Base-by-base conservation (phyloP, 805 yeast genomes). In the Metschnikowia drakensbergensis region DNA sequence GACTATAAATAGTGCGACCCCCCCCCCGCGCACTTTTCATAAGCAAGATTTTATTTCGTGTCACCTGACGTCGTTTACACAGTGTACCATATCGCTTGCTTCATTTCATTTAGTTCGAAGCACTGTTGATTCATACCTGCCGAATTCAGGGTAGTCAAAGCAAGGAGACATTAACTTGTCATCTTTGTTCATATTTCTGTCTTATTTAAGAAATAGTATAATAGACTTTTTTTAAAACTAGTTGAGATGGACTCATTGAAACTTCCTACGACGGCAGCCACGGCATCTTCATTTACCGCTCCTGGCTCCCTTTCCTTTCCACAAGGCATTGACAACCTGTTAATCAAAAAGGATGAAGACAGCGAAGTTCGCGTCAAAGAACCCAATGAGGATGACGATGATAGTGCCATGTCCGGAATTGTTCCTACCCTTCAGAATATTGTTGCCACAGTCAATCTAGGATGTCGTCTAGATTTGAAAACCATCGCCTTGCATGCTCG, bases 401-500 rank as follows among this genome's bases (percentile, higher is more conserved):
- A 82, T 52, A 84, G 84, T 27, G 84, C 92, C 1, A 84, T 95
- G 2, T 88, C 97, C 0, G 99, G 99, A 37, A 92, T 94, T 47
- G 96, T 94, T 6, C 99, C 99, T 40, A 92, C 98, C 0, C 71
- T 86, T 57, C 96, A 88, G 66, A 94, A 94, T 74, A 94, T 94
- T 48, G 99, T 94, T 42, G 99, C 99, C 32, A 94, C 99, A 0
- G 99, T 94, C 51, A 92, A 94, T 64, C 77, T 94, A 65, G 98
- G 94, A 57, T 94, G 99, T 69, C 84, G 98, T 54, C 75, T 94
- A 59, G 99, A 94, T 68, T 80, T 94, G 67, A 94, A 94, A 65
- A 94, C 99, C 17, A 95, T 94, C 64, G 99, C 99, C 0, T 75
- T 94, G 53, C 99, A 94, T 69, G 98, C 98, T 2, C 89, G 99